Conservation (phyloP, 331 rosid genomes). For the Rosa hybrid region DNA sequence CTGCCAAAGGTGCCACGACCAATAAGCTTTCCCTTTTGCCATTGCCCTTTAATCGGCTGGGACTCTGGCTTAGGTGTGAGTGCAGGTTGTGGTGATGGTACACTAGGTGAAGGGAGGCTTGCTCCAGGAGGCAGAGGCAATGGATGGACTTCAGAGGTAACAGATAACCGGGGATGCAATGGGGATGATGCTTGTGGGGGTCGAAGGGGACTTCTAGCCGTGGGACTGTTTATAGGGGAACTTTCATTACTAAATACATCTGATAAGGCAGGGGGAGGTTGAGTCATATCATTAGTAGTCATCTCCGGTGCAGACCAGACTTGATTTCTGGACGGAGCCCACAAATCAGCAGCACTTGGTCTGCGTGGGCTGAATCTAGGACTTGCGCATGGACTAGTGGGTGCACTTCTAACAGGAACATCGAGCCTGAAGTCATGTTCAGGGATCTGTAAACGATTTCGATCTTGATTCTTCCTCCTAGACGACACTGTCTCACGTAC, state of each 20-base stretch:
- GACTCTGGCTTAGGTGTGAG: constrained; percentile 47
- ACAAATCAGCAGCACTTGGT: constrained; percentile 42
- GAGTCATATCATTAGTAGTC: constrained; percentile 32
- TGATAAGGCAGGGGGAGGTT: constrained; percentile 50
- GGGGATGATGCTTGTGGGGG: constrained; percentile 57
- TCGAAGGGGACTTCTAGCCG: constrained; percentile 41
- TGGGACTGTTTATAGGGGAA: constrained; percentile 69
- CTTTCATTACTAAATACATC: constrained; percentile 50
- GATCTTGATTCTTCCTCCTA: constrained; percentile 29
- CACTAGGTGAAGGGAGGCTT: constrained; percentile 10
- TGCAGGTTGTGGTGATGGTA: constrained; percentile 43
- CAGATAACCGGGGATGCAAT: constrained; percentile 40
- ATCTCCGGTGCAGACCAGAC: constrained; percentile 86
- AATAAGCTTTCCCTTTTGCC: constrained; percentile 92
- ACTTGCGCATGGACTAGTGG: constrained; percentile 64
- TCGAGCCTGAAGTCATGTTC: constrained; percentile 36
- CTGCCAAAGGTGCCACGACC: constrained; percentile 98
- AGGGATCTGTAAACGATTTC: constrained; percentile 17
- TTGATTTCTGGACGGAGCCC: constrained; percentile 49
- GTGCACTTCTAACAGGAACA: constrained; percentile 62
- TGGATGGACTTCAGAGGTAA: constrained; percentile 56
- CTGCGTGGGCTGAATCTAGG: constrained; percentile 58
- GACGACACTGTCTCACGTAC: constrained; percentile 38
- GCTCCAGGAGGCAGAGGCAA: constrained; percentile 90
- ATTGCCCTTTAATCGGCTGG: constrained; percentile 59